These are phyloP conservation scores for Botrytis galanthina DNA, from an alignment of 2,329 filamentous ascomycete species.

Conservation along the genomic window DNA sequence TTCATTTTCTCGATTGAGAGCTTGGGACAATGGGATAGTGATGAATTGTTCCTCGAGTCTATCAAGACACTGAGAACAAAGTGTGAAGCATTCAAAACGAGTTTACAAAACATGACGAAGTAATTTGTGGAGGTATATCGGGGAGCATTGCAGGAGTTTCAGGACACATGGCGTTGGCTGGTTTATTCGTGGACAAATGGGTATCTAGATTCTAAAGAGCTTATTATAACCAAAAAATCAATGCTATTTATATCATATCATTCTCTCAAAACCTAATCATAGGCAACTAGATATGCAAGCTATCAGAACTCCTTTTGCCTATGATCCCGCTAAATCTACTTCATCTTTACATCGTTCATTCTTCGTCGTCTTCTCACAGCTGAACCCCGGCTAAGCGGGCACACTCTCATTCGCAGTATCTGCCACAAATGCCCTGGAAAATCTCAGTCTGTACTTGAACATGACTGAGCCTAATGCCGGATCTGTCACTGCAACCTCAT, in stretches of 20 bases:
- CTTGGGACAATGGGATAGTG: slow-evolving; percentile 90
- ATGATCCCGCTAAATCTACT: background rate
- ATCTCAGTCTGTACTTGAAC: slow-evolving; percentile 38
- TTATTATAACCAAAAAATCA: slow-evolving; percentile 12
- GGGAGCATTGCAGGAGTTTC: slow-evolving; percentile 37
- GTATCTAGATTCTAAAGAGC: slow-evolving; percentile 24
- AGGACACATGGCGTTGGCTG: slow-evolving; percentile 33
- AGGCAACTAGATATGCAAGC: slow-evolving; percentile 1
- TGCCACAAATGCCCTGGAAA: slow-evolving; percentile 26
- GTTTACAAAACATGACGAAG: slow-evolving; percentile 63
- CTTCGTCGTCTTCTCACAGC: background rate
- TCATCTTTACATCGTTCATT: slow-evolving; percentile 7
- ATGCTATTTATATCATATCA: slow-evolving; percentile 9
- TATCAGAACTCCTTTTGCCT: slow-evolving; percentile 14
- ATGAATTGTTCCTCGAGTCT: slow-evolving; percentile 88
- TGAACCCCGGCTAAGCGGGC: background rate
- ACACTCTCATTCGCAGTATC: background rate
- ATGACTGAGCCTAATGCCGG: slow-evolving; percentile 66
- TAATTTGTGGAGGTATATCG: slow-evolving; percentile 22
- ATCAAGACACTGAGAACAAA: slow-evolving; percentile 84
- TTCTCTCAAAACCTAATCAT: slow-evolving; percentile 7
- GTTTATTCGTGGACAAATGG: slow-evolving; percentile 23
- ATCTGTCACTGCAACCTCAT: slow-evolving; percentile 90
- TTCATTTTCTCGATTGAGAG: slow-evolving; percentile 98
- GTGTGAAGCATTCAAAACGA: slow-evolving; percentile 69